Percentiles rank a stretch among this genome's conserved stretches.
Conservation (phyloP, 306 rosid genomes). For the Prunus mume region DNA sequence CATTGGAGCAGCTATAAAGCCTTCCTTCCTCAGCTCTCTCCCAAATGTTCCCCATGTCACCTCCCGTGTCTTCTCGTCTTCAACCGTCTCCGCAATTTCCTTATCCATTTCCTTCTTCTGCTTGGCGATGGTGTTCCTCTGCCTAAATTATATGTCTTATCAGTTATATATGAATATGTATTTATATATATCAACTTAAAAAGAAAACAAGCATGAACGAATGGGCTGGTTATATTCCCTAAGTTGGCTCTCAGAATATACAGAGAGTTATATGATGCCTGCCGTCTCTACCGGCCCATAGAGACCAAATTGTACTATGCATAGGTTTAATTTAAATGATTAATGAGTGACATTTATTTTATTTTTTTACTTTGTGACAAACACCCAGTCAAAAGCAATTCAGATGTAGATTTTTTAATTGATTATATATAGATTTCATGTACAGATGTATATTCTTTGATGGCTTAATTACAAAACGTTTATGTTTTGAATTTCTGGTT, state of each 20-base stretch:
- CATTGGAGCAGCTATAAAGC: constrained; percentile 27
- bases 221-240: neutral
- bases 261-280: neutral
- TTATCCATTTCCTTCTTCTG: neutral
- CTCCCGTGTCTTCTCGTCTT: constrained; percentile 10
- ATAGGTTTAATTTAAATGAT: neutral
- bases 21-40: constrained; percentile 23
- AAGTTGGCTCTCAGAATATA: neutral
- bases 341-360: neutral
- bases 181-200: neutral
- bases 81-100: neutral
- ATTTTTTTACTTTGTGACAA: neutral
- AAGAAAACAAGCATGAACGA: neutral
- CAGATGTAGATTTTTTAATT: neutral
- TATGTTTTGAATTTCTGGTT: too few relatives aligned
- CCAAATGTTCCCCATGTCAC: constrained; percentile 4
- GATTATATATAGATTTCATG: neutral
- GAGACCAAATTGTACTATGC: neutral
- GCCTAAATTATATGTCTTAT: neutral
- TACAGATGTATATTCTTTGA: too few relatives aligned
- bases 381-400: neutral
- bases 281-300: neutral
- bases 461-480: too few relatives aligned
- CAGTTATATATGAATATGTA: neutral
- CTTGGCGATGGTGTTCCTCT: neutral